Evolutionary conservation across 2,329 filamentous ascomycete species (phyloP), one percentile per base, ranked within the genome.

Genomic region (Diaporthe sp.): DNA sequence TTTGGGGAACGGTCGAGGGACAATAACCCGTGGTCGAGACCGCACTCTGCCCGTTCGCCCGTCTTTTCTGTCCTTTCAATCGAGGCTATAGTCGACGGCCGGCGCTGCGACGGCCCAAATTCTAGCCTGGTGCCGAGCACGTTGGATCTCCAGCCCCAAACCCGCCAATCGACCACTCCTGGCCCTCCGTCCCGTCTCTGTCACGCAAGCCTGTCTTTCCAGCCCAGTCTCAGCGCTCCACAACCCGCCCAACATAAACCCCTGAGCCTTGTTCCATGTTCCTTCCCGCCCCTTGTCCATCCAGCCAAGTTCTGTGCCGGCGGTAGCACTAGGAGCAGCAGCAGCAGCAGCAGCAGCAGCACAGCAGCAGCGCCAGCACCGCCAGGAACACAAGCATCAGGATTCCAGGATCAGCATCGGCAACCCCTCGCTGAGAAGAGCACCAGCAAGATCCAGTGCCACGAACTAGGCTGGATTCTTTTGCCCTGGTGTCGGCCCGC

Each of bases 251-350:
- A 50, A 22, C 53, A 39, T 13, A 63, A 63, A 53, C 70, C 70
- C 70, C 70, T 71, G 70, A 63, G 70, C 56, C 70, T 53, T 71
- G 70, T 71, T 55, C 70, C 70, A 55, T 53, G 30, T 42, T 44
- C 15, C 56, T 65, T 65, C 59, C 27, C 39, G 59, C 39, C 70
- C 56, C 70, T 71, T 59, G 56, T 63, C n/a, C 68, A 63, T 9
- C 5, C 55, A 25, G 47, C 47, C 47, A 22, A 58, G 55, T n/a
- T n/a, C 12, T n/a, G 30, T 5, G 55, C 53, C 55, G n/a, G n/a
- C n/a, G n/a, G n/a, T n/a, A n/a, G n/a, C n/a, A n/a, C n/a, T n/a
- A n/a, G n/a, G n/a, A n/a, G 30, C 39, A 63, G 15, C 37, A 61
- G 37, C 37, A 39, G 22, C 19, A 58, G 32, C 61, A 65, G 19